phyloP scores from a whole-genome alignment of 2,329 filamentous ascomycete genomes.

The Aschersonia sp. region DNA sequence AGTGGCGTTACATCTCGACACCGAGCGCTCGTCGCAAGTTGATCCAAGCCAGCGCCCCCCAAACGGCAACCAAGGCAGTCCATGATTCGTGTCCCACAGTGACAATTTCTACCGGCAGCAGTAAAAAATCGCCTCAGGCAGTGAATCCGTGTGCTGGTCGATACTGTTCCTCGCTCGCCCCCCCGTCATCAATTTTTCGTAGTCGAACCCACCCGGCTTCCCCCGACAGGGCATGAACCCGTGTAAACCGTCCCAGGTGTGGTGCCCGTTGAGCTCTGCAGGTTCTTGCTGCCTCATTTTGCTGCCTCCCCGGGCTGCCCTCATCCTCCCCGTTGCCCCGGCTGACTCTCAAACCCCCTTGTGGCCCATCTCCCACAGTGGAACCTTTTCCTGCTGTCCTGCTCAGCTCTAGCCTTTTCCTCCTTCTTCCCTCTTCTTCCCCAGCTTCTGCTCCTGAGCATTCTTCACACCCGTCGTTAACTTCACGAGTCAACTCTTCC shows the following conservation, averaged over 20 bases:
- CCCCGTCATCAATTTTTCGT: not conserved
- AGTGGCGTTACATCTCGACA: not conserved
- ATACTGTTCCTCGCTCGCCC: slow-evolving; percentile 2
- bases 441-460: slow-evolving; percentile 14
- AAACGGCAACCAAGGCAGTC: not conserved
- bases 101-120: slow-evolving; percentile 1
- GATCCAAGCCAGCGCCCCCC: not conserved
- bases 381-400: slow-evolving; percentile 18
- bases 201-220: slow-evolving; percentile 18
- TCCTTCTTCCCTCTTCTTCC: slow-evolving; percentile 25
- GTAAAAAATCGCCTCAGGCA: slow-evolving; percentile 15
- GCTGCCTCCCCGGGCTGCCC: slow-evolving; percentile 4
- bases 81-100: slow-evolving; percentile 6
- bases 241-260: not conserved
- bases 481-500: slow-evolving; percentile 16
- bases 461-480: slow-evolving; percentile 19
- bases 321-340: slow-evolving; percentile 18
- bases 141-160: slow-evolving; percentile 7
- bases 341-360: slow-evolving; percentile 19
- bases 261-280: not conserved
- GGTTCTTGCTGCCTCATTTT: slow-evolving; percentile 16
- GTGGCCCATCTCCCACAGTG: slow-evolving; percentile 12
- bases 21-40: not conserved
- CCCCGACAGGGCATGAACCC: slow-evolving; percentile 5
- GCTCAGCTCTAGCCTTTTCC: slow-evolving; percentile 21